A percentile compares a stretch with the other conserved stretches of the same genome.
These are phyloP conservation scores for Pyrus communis DNA, from an alignment of 306 rosid genomes.

Conservation along the genomic window DNA sequence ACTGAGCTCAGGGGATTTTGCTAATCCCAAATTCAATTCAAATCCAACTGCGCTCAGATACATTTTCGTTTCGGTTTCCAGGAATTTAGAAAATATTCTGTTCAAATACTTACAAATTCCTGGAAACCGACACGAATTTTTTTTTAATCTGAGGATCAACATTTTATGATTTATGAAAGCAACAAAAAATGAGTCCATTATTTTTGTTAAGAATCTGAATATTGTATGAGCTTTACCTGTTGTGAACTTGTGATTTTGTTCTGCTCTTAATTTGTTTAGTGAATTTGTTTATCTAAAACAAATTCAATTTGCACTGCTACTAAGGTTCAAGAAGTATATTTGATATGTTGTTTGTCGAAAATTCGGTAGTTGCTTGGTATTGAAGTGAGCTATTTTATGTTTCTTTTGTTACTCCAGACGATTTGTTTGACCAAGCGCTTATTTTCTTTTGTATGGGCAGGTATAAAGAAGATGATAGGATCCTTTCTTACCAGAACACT, in stretches of 20 bases:
- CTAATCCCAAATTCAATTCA: too few species aligned
- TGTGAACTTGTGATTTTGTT: background rate
- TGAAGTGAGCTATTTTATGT: background rate
- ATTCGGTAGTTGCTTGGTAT: background rate
- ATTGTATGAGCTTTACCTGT: background rate
- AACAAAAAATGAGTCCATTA: background rate
- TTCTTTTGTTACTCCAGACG: background rate
- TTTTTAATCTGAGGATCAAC: background rate
- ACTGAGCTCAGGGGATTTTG: background rate
- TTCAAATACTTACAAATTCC: background rate
- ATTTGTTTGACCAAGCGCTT: slow-evolving; percentile 10
- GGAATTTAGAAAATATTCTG: background rate
- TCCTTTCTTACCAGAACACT: slow-evolving; percentile 77
- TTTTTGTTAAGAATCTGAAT: background rate
- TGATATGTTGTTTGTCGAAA: background rate
- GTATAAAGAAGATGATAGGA: slow-evolving; percentile 65
- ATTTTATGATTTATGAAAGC: background rate
- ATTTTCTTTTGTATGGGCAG: slow-evolving; percentile 30
- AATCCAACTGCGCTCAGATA: too few species aligned
- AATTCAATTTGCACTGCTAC: background rate
- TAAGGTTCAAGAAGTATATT: background rate
- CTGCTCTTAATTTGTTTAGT: background rate
- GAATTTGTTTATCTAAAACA: too few species aligned
- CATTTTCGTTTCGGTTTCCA: background rate
- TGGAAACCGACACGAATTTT: background rate